phyloP scores from a whole-genome alignment of 768 basidiomycete genomes.

The Ramaria sp. region DNA sequence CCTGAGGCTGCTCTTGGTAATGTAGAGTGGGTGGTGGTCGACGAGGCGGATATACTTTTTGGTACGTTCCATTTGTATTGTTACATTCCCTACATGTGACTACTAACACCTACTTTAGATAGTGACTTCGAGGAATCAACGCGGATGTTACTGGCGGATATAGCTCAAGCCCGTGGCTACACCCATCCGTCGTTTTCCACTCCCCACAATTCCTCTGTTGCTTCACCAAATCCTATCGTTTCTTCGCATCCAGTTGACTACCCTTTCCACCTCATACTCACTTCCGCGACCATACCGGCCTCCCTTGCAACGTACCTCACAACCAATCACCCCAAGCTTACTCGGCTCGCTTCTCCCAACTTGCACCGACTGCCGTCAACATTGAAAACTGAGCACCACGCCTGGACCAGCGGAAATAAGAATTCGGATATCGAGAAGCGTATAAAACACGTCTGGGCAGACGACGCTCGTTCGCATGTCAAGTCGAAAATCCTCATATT shows the following conservation, averaged over 20 bases:
- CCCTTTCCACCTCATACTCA: conserved; percentile 74
- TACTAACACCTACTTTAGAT: conserved; percentile 33
- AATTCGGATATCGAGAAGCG: conserved; percentile 70
- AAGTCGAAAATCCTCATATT: conserved; percentile 72
- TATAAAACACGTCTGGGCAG: conserved; percentile 64
- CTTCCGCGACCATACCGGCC: conserved; percentile 80
- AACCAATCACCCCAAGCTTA: conserved; percentile 46
- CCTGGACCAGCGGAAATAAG: conserved; percentile 73
- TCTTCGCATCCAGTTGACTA: conserved; percentile 31
- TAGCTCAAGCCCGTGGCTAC: conserved; percentile 50
- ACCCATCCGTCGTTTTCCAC: conserved; percentile 24
- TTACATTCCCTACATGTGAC: background rate
- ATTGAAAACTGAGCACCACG: conserved; percentile 62
- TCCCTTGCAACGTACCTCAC: conserved; percentile 59
- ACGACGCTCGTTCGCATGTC: conserved; percentile 33
- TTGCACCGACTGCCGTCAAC: conserved; percentile 68
- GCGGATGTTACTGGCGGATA: conserved; percentile 55
- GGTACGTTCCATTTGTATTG: conserved; percentile 34
- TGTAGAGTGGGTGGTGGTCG: conserved; percentile 83
- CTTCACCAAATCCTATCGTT: conserved; percentile 11
- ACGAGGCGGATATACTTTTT: conserved; percentile 86
- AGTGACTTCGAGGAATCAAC: conserved; percentile 76
- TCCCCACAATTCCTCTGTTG: conserved; percentile 12
- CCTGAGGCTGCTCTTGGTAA: conserved; percentile 54
- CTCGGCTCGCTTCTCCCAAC: conserved; percentile 70